Evolutionary conservation across 306 rosid species (phyloP), one percentile per base, ranked within the genome.

Genomic region (Fragaria ananassa): DNA sequence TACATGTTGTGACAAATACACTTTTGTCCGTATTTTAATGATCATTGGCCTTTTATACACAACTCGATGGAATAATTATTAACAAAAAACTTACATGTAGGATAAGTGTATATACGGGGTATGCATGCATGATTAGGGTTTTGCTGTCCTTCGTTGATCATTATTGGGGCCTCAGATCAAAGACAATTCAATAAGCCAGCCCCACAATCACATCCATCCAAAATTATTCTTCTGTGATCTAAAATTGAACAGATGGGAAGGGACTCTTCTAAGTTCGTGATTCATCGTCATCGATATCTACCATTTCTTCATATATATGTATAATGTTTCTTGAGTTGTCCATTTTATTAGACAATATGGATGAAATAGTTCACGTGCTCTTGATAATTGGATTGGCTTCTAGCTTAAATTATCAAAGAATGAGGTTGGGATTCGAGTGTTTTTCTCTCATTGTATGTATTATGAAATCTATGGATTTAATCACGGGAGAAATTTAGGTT

Each of bases 11-110:
- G 96, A 87, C 90, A 88, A 85, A 92, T 71, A 76, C 80, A 68
- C 50, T 14, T 79, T 85, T 89, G 93, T 89, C 93, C 75, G 21
- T 57, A 82, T 79, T 81, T 70, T 78, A 39, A 86, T 84, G 86
- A 83, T 91, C 85, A 85, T 82, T 85, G 85, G 74, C 27, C 46
- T 62, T 74, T 50, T 77, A 64, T 60, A 11, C 83, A 78, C 78
- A 31, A 71, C 75, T 68, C 83, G 44, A 63, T 62, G 44, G 19
- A 62, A 61, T 61, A 13, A 2, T 60, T 8, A 54, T 45, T 68
- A 74, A 37, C 13, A 47, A 8, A 42, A 74, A 19, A 74, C 62
- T 74, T 46, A 49, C 10, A 21, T 50, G 62, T 17, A 81, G 81
- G 81, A 79, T 84, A 78, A 74, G 82, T 51, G 60, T 72, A 80